Conservation (phyloP, 2,329 filamentous ascomycete genomes). For the Hypomyces perniciosus region DNA sequence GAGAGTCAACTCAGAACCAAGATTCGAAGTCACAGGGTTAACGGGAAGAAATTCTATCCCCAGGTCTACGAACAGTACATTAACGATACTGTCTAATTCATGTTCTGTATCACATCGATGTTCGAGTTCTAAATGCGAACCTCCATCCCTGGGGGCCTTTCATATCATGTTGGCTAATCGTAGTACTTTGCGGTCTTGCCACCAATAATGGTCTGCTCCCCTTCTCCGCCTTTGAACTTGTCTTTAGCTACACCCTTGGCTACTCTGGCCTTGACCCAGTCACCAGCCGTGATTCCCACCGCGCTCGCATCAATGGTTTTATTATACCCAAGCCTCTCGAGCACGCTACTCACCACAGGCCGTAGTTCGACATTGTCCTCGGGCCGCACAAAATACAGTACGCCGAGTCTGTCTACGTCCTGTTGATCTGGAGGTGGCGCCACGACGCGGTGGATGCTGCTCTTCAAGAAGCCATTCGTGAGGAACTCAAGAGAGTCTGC, state of each 20-base stretch:
- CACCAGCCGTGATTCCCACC: constrained; percentile 6
- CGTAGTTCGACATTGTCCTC: constrained; percentile 28
- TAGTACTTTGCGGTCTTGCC: constrained; percentile 8
- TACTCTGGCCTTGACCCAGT: constrained; percentile 12
- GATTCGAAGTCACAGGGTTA: constrained; percentile 44
- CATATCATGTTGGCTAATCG: background rate
- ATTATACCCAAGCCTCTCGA: constrained; percentile 26
- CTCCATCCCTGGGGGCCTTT: too few relatives aligned
- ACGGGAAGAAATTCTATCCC: constrained; percentile 41
- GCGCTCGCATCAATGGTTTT: background rate
- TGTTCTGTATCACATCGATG: background rate
- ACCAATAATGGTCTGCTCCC: constrained; percentile 6
- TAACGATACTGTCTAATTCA: constrained; percentile 25
- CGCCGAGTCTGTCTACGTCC: constrained; percentile 40
- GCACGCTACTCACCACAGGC: constrained; percentile 26
- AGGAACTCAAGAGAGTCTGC: constrained; percentile 45
- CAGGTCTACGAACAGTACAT: constrained; percentile 44
- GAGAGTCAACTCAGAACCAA: constrained; percentile 50
- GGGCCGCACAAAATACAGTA: constrained; percentile 37
- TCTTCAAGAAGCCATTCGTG: constrained; percentile 40
- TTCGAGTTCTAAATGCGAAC: too few relatives aligned
- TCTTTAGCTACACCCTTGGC: constrained; percentile 7
- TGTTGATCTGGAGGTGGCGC: constrained; percentile 38
- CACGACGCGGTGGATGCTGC: constrained; percentile 38
- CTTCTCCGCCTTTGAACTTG: background rate